phyloP scores from a whole-genome alignment of 306 rosid genomes.

The Dalbergia oliveri region DNA sequence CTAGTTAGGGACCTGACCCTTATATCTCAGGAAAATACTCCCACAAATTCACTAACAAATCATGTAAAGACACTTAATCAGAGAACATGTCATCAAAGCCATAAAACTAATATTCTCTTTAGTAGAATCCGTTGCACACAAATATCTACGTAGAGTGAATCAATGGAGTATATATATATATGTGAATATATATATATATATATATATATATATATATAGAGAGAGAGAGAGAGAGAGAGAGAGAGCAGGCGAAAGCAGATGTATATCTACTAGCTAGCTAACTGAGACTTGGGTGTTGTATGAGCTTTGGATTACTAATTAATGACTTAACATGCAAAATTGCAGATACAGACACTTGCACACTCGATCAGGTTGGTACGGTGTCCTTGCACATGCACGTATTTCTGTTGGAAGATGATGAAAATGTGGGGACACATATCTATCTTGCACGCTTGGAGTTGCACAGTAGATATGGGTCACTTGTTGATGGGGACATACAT shows the following conservation, averaged over 20 bases:
- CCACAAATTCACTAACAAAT: no score
- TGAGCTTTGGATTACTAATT: background rate
- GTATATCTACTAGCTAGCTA: background rate
- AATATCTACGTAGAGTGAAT: background rate
- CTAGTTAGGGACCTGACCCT: no score
- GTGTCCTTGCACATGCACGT: constrained; percentile 30
- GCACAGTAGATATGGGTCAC: background rate
- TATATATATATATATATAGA: no score
- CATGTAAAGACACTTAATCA: no score
- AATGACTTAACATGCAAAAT: background rate
- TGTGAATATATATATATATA: no score
- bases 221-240: no score
- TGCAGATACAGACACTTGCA: background rate
- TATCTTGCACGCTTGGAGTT: background rate
- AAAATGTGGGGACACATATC: constrained; percentile 30
- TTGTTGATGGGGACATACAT: background rate
- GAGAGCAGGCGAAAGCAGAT: background rate
- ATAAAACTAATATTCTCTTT: background rate
- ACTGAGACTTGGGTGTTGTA: background rate
- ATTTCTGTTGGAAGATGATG: constrained; percentile 4
- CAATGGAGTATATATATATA: no score
- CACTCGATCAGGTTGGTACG: background rate
- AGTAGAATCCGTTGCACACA: background rate
- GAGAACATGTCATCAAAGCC: background rate
- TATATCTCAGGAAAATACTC: no score